Base-by-base conservation (phyloP, 441 rosid species). In the Rhodomyrtus psidioides region DNA sequence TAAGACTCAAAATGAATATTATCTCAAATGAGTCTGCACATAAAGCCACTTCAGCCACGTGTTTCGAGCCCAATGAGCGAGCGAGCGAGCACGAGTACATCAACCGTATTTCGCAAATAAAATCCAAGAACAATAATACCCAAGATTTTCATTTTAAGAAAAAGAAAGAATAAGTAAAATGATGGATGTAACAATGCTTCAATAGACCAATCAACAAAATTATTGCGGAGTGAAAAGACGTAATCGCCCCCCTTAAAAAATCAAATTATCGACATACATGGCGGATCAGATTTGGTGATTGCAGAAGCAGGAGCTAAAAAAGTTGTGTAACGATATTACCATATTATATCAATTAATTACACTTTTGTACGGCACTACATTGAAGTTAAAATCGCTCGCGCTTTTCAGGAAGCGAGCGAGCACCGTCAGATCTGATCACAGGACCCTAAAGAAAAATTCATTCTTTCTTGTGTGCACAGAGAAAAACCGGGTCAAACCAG, bases 401-500 rank as follows among this genome's bases (percentile, higher is more conserved):
- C 51, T 49, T 10, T 65, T 5, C n/a, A 4, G 76, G 49, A 19
- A 34, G 76, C 76, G 76, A 46, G 5, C 76, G 76, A 65, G 7
- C 76, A 65, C 76, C 76, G 76, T 65, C 46, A 12, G 46, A 34
- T 34, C 76, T 65, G 34, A 34, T 9, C 76, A 65, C 46, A 19
- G 46, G 76, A 24, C 14, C 46, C 46, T 13, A 0, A 19, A 19
- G 15, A 34, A 6, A 12, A 34, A 65, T 9, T 1, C 76, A 10
- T 49, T 10, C 53, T 49, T 46, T 10, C 46, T 19, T 12, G 13
- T 34, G 23, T 34, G 10, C 26, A 65, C 7, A 1, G 3, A 21
- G 9, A 62, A 7, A 7, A 7, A 0, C 57, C 42, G 57, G 14
- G 23, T 55, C 56, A 93, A 53, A 92, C 95, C 39, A 95, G 94